Percentiles rank a stretch among this genome's conserved stretches.
These are phyloP conservation scores for Macroventuria anomochaeta DNA, from an alignment of 2,329 filamentous ascomycete species.

Conservation along the genomic window DNA sequence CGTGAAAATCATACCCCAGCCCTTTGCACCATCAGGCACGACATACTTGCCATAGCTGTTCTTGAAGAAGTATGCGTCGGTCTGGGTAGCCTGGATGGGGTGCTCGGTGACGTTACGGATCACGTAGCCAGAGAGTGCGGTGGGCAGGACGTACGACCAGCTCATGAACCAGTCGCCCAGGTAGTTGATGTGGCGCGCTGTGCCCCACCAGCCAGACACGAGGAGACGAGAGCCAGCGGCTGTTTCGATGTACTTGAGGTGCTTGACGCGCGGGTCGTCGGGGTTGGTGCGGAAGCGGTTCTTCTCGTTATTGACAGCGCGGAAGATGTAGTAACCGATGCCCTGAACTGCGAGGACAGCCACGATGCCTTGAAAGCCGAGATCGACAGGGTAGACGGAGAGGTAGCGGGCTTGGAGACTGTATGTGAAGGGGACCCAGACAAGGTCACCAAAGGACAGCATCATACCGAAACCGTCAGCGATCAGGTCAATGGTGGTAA, in stretches of 20 bases:
- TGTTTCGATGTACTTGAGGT: slow-evolving; percentile 87
- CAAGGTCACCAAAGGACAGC: slow-evolving; percentile 89
- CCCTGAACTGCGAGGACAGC: slow-evolving; percentile 71
- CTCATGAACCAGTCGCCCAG: slow-evolving; percentile 93
- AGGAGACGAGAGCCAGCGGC: slow-evolving; percentile 80
- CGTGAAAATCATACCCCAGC: slow-evolving; percentile 86
- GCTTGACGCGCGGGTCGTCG: slow-evolving; percentile 75
- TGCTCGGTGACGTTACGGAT: slow-evolving; percentile 60
- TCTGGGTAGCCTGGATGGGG: slow-evolving; percentile 48
- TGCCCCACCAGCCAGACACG: slow-evolving; percentile 91
- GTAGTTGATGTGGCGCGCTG: slow-evolving; percentile 93
- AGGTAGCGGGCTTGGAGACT: slow-evolving; percentile 85
- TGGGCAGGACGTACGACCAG: slow-evolving; percentile 89
- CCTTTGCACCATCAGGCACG: slow-evolving; percentile 73
- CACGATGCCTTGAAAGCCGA: slow-evolving; percentile 71
- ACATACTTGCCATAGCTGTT: slow-evolving; percentile 68
- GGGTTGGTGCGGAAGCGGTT: slow-evolving; percentile 91
- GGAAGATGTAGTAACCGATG: slow-evolving; percentile 88
- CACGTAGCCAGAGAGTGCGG: slow-evolving; percentile 80
- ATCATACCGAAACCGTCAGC: slow-evolving; percentile 95
- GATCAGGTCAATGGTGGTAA: slow-evolving; percentile 94
- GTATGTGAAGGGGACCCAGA: slow-evolving; percentile 93
- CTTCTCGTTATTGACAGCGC: slow-evolving; percentile 92
- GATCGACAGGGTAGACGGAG: slow-evolving; percentile 77
- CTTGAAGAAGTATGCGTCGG: slow-evolving; percentile 61